Evolutionary conservation across 441 rosid species (phyloP).

Genomic region (Sinapis alba): DNA sequence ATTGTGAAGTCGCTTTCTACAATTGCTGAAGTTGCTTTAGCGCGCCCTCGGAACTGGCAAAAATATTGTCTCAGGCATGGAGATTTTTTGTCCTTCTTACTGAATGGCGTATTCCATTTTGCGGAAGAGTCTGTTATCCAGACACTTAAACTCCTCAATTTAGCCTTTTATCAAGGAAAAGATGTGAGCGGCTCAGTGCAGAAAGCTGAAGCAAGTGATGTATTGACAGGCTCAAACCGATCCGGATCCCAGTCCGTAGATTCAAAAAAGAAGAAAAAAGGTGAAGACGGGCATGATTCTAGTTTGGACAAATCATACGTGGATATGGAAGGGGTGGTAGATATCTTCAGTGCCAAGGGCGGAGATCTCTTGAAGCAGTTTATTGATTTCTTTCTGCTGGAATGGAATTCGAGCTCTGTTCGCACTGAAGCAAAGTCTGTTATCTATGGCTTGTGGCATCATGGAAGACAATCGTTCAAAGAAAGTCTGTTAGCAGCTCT

Average conservation of each 20-base stretch:
- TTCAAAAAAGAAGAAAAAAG: conserved; percentile 96
- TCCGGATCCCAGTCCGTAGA: conserved; percentile 73
- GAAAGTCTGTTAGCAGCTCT: conserved; percentile 77
- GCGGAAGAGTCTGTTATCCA: conserved; percentile 97
- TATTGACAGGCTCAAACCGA: conserved; percentile 67
- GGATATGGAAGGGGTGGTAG: conserved; percentile 95
- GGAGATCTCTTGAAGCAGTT: conserved; percentile 90
- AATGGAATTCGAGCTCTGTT: conserved; percentile 98
- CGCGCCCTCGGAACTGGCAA: conserved; percentile 99
- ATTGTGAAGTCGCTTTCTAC: conserved; percentile 93
- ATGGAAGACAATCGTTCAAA: conserved; percentile 87
- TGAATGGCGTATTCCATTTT: conserved; percentile 84
- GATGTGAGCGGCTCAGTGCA: conserved; percentile 70
- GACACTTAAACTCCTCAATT: conserved; percentile 88
- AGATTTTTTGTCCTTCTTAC: conserved; percentile 84
- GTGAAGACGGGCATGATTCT: conserved; percentile 93
- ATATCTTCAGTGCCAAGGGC: conserved; percentile 78
- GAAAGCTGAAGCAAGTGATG: conserved; percentile 78
- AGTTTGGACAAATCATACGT: conserved; percentile 82
- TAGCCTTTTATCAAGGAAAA: conserved; percentile 97
- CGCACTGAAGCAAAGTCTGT: conserved; percentile 93
- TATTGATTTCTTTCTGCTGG: conserved; percentile 93
- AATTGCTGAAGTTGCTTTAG: conserved; percentile 94
- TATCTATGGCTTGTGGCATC: conserved; percentile 98
- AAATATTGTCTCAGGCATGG: conserved; percentile 94